Base-by-base conservation (phyloP, 345 rosid species). In the Sisymbrium irio region DNA sequence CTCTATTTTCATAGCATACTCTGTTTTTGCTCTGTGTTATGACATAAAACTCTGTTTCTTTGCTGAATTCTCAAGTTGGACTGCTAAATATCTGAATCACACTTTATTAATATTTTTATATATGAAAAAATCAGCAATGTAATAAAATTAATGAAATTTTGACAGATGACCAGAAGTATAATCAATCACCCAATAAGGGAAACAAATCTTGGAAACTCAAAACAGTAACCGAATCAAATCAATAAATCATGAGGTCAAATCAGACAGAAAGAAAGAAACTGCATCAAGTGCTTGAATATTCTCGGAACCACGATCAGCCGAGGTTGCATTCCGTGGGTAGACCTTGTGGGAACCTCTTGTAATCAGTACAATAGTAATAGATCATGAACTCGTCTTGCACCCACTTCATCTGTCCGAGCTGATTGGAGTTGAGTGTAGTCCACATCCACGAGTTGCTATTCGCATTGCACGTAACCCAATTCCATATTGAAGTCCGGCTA, bases 341-440 rank as follows among this genome's bases (percentile, higher is more conserved):
- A 28, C 87, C 89, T 19, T 79, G 78, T 9, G 91, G 78, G 61
- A 85, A 85, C 57, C 89, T 77, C 51, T 80, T 75, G 18, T 1
- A 42, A 65, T 87, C 86, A 0, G 62, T 77, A 78, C 89, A 85
- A 30, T 85, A 87, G 67, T 83, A 76, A 36, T 85, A 87, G 2
- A 85, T 76, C 86, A 82, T 83, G 73, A 67, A 83, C 5, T 83
- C 66, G 6, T 83, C 49, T 32, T 82, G 87, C 49, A 80, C 87
- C 89, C 91, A 86, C 37, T 75, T 67, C 73, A 81, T 69, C 72
- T 78, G 83, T 19, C 75, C 82, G 11, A 35, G 12, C 70, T 73
- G 80, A 3, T 63, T 65, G 10, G 47, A 17, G 50, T 79, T 78
- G 12, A 81, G 85, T 5, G 77, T 72, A 5, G 82, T 69, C 81